Evolutionary conservation across 768 basidiomycete genomes (phyloP).

Genomic region (Agaricus subrufescens): DNA sequence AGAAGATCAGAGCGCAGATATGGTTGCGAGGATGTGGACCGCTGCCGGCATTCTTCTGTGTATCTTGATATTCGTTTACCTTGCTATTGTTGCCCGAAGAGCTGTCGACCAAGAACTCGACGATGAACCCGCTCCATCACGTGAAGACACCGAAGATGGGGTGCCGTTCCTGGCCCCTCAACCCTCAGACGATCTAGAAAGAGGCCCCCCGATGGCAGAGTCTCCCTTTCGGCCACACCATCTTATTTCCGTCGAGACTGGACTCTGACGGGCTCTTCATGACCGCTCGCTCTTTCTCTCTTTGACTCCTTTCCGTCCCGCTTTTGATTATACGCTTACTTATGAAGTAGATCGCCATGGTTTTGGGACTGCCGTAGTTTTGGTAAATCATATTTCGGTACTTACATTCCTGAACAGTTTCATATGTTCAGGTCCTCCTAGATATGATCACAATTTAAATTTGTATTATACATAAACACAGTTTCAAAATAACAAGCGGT

Average conservation of each 20-base stretch:
- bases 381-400: neutral
- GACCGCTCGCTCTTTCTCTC: neutral
- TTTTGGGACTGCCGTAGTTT: constrained; percentile 2
- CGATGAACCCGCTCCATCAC: constrained; percentile 26
- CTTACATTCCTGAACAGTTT: neutral
- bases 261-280: neutral
- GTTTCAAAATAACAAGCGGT: neutral
- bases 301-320: neutral
- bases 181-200: constrained; percentile 28
- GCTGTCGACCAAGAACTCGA: constrained; percentile 46
- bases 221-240: constrained; percentile 33
- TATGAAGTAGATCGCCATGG: constrained; percentile 3
- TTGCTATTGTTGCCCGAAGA: constrained; percentile 73
- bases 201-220: constrained; percentile 43
- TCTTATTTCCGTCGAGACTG: constrained; percentile 16
- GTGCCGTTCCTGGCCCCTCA: constrained; percentile 46
- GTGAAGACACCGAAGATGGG: constrained; percentile 41
- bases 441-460: constrained; percentile 3
- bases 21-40: constrained; percentile 58
- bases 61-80: constrained; percentile 71
- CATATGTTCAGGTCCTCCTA: neutral
- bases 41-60: constrained; percentile 66
- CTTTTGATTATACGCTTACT: neutral
- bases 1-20: constrained; percentile 43
- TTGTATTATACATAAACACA: constrained; percentile 9